phyloP scores from a whole-genome alignment of 176 grass and related monocot genomes.

The Ensete ventricosum region DNA sequence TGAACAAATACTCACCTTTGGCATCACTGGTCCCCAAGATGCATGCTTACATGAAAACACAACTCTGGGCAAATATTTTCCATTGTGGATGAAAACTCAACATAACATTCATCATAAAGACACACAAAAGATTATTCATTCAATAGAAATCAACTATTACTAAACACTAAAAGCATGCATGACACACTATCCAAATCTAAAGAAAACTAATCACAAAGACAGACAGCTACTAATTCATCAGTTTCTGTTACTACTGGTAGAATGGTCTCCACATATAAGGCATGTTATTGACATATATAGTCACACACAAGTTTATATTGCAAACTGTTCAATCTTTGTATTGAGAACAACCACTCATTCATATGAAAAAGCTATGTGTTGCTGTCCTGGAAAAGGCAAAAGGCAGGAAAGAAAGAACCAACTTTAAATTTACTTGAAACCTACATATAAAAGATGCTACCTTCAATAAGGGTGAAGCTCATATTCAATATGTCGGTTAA shows the following conservation, averaged over 20 bases:
- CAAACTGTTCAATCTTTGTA: background rate
- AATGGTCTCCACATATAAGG: too few species aligned
- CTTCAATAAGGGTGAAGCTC: background rate
- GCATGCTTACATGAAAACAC: too few species aligned
- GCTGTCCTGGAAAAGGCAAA: background rate
- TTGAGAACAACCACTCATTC: background rate
- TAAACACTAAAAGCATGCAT: background rate
- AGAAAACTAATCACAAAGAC: background rate
- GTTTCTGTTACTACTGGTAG: background rate
- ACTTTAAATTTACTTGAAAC: background rate
- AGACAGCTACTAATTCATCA: background rate
- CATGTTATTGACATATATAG: background rate
- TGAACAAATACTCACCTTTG: background rate
- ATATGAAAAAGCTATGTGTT: background rate
- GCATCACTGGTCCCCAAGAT: background rate
- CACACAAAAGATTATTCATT: background rate
- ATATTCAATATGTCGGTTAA: background rate
- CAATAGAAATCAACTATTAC: too few species aligned
- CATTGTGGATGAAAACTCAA: too few species aligned
- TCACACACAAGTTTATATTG: background rate
- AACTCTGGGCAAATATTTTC: too few species aligned
- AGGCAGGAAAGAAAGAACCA: background rate
- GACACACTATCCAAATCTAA: background rate
- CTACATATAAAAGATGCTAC: slow-evolving; percentile 5
- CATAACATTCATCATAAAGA: background rate